Base-by-base conservation (phyloP, 306 rosid species). In the Medicago lupulina region DNA sequence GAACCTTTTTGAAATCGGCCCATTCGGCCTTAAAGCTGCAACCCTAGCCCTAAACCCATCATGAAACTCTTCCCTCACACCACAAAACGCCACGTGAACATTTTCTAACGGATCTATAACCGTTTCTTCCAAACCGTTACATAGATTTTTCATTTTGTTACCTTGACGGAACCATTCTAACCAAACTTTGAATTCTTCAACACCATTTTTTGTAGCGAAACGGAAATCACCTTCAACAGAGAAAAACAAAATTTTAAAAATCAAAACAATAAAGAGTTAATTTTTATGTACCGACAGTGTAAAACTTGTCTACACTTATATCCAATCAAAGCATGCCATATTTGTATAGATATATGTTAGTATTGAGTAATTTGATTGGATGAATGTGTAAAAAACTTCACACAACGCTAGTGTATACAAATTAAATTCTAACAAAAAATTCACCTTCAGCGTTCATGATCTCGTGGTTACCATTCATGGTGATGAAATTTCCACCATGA, bases 381-480 rank as follows among this genome's bases (percentile, higher is more conserved):
- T 28, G 31, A 28, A 28, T 3, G 4, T 28, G 31, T 28, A 28
- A 28, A 28, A 28, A 28, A 0, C 31, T 28, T 28, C 31, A 28
- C 31, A 28, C 31, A n/a, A n/a, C 3, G 4, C 31, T 0, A 3
- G 4, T 28, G 4, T 28, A 28, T 28, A 28, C 31, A 28, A 28
- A 3, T 28, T 28, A 28, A 28, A 28, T 28, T 28, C 31, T 28
- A 28, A 28, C 28, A 28, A 28, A 28, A 69, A 90, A 95, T 88
- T 95, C 93, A 9, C 96, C 93, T 13, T 88, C 96, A 6, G 89
- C 84, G 79, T 95, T 95, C 99, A 95, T 89, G 71, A 95, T 95
- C 84, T 95, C 99, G 80, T 95, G 98, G 80, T 95, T 95, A 1
- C 98, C 97, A 79, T 95, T 84, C 98, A 95, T 95, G 40, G 96